Conservation (phyloP, 345 rosid species). For the Cardamine occulta region DNA sequence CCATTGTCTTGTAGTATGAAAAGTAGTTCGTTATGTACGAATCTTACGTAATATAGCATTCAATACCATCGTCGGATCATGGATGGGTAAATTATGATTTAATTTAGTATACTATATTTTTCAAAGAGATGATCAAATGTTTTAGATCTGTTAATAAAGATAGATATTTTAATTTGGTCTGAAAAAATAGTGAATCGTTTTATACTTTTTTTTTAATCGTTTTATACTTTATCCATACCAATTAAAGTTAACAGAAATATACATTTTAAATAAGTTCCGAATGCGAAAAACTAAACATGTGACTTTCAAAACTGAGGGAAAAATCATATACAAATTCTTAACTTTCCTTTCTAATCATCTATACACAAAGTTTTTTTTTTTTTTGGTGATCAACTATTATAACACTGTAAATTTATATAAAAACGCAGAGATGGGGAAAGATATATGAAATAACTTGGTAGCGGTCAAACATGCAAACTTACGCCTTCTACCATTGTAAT, state of each 20-base stretch:
- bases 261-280: too few species aligned
- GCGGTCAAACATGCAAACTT: neutral
- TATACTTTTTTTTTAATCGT: too few species aligned
- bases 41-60: neutral
- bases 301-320: neutral
- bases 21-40: conserved; percentile 23
- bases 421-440: neutral
- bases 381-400: neutral
- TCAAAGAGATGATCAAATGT: neutral
- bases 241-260: too few species aligned
- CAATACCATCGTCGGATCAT: neutral
- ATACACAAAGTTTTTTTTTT: too few species aligned
- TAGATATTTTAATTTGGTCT: too few species aligned
- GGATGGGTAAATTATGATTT: neutral
- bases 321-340: neutral
- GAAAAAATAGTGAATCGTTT: too few species aligned
- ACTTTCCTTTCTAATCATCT: neutral
- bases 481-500: neutral
- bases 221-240: neutral
- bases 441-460: neutral
- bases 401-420: neutral
- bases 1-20: neutral
- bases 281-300: too few species aligned
- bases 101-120: neutral
- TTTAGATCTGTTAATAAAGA: too few species aligned